Base-by-base conservation (phyloP, 2,329 filamentous ascomycete species). In the Sclerotinia sclerotiorum region DNA sequence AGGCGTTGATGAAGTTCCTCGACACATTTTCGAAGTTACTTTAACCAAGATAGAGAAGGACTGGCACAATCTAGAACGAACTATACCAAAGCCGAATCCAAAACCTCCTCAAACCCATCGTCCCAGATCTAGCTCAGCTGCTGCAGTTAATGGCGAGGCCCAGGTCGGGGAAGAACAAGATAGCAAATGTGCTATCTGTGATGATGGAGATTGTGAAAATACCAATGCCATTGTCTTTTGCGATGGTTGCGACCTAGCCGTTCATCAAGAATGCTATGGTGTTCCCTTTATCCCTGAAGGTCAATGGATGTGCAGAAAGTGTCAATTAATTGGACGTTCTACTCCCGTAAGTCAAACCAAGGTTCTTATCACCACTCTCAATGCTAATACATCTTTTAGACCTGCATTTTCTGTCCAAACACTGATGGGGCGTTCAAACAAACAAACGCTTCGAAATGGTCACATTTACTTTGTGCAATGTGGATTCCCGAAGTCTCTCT, bases 1-100 rank as follows among this genome's bases (percentile, higher is more conserved):
- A 73, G 88, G 90, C 57, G 87, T 92, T 29, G 92, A 96, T 73
- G 84, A 88, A 2, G 95, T 99, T 75, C 96, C 94, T 61, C 92
- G 94, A 27, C 94, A 97, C 71, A 88, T 97, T 63, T 97, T 99
- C 76, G 95, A 99, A 78, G 96, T 98, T 71, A 96, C 94, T 21
- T 96, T 99, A 81, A 99, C 95, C 13, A 97, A 97, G 79, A 97
- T 99, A 69, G 95, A 99, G 79, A 97, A 97, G 80, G 94, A 98
- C 78, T 99, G 95, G 92, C 93, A 98, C 78, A 91, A 92, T 7
- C 83, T 99, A 10, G 95, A 99, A 79, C 97, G 97, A 82, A 87
- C 93, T 70, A 98, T 99, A 77, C 95, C 95, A 0, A 99, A 99
- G 78, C 93, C 94, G 19, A 97, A 97, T 76, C 94, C 94, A 0